phyloP scores from a whole-genome alignment of 768 basidiomycete species.

The Panaeolus cyanescens region DNA sequence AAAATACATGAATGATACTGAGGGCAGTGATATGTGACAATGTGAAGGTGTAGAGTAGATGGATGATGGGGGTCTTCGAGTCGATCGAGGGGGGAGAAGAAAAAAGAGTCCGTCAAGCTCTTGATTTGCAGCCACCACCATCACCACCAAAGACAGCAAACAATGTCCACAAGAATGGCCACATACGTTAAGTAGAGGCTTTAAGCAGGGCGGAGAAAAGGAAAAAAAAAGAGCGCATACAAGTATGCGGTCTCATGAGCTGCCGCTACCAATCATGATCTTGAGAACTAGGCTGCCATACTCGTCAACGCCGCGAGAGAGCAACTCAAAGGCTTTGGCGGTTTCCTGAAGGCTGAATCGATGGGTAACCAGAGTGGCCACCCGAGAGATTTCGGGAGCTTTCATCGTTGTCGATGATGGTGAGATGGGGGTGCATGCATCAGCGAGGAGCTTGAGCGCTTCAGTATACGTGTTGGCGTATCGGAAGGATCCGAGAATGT shows the following conservation, averaged over 20 bases:
- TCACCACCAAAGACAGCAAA: not conserved
- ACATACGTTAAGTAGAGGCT: conserved; percentile 1
- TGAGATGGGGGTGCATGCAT: conserved; percentile 17
- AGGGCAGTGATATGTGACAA: conserved; percentile 1
- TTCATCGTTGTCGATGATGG: not conserved
- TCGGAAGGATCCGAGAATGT: conserved; percentile 89
- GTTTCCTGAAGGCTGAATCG: conserved; percentile 67
- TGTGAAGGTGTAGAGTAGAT: not conserved
- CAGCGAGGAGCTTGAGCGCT: conserved; percentile 76
- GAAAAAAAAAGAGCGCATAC: not conserved
- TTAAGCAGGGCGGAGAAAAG: too few species aligned
- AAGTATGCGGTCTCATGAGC: conserved; percentile 25
- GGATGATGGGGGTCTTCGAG: not conserved
- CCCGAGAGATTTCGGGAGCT: conserved; percentile 35
- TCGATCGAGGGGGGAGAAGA: not conserved
- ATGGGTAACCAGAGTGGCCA: conserved; percentile 73
- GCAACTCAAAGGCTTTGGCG: conserved; percentile 78
- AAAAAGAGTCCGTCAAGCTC: not conserved
- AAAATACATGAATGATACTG: conserved; percentile 3
- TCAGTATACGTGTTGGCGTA: conserved; percentile 89
- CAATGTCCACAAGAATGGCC: not conserved
- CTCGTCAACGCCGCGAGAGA: conserved; percentile 77
- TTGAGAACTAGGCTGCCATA: conserved; percentile 85
- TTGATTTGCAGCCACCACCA: not conserved
- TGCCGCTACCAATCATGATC: conserved; percentile 65